Evolutionary conservation across 1,284 basidiomycete species (phyloP).

Genomic region (Ganoderma resinaceum): DNA sequence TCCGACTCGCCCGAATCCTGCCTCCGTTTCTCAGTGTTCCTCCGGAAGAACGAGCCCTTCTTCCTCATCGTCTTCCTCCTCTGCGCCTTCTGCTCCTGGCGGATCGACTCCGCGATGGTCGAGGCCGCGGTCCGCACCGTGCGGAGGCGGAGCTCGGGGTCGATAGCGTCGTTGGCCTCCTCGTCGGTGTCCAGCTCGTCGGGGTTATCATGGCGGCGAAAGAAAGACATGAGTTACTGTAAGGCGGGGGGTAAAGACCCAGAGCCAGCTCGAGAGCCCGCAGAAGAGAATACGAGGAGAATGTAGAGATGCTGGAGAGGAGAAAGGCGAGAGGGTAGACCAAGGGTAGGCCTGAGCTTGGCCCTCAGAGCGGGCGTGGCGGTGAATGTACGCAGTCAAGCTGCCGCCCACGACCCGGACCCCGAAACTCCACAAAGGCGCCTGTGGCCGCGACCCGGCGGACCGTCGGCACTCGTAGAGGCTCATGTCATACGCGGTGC

Average conservation of each 20-base stretch:
- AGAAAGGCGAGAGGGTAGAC: slow-evolving; percentile 1
- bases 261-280: slow-evolving; percentile 37
- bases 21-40: slow-evolving; percentile 55
- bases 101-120: slow-evolving; percentile 86
- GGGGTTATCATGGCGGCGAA: slow-evolving; percentile 36
- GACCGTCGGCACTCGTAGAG: not conserved
- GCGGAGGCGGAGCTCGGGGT: slow-evolving; percentile 85
- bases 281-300: slow-evolving; percentile 16
- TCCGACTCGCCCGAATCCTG: slow-evolving; percentile 42
- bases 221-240: slow-evolving; percentile 36
- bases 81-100: slow-evolving; percentile 77
- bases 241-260: slow-evolving; percentile 26
- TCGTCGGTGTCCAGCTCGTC: slow-evolving; percentile 59
- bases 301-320: slow-evolving; percentile 23
- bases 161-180: slow-evolving; percentile 70
- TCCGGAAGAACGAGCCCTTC: slow-evolving; percentile 68
- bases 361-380: too few species aligned
- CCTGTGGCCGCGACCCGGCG: not conserved
- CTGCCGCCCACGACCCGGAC: slow-evolving; percentile 10
- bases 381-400: slow-evolving; percentile 1
- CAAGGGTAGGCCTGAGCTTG: too few species aligned
- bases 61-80: slow-evolving; percentile 63
- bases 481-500: not conserved
- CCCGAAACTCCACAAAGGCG: slow-evolving; percentile 19
- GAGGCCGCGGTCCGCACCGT: slow-evolving; percentile 90